Base-by-base conservation (phyloP, 345 rosid species). In the Capsella bursapastoris region DNA sequence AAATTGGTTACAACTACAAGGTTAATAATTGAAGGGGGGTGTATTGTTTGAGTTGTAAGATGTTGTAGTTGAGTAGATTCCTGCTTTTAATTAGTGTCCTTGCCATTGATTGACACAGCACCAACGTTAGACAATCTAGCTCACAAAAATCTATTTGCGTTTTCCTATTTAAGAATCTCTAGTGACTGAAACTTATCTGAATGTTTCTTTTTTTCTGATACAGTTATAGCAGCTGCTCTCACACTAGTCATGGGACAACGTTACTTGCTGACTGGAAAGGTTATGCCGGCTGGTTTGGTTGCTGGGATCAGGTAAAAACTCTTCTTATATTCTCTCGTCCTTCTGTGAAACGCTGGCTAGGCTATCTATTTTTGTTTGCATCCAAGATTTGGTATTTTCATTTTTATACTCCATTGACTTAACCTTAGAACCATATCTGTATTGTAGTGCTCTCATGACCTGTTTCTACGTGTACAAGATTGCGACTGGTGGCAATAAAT, bases 211-310 rank as follows among this genome's bases (percentile, higher is more conserved):
- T 43, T 64, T 37, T 60, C 25, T 51, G 14, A 28, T 71, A 70
- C 85, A 95, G 97, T 86, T 34, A 84, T 84, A 57, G 88, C 99
- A 9, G 93, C 87, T 1, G 68, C 57, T 11, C 85, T 95, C 72
- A 88, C 97, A 59, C 82, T 86, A 37, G 82, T 88, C 52, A 95
- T 95, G 99, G 97, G 92, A 49, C 93, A 88, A 44, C 97, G 97
- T 45, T 95, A 90, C 72, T 49, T 88, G 64, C 85, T 87, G 37
- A 95, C 99, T 45, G 85, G 89, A 13, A 92, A 92, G 85, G 80
- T 95, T 61, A 92, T 95, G 98, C 99, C 99, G 9, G 93, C 99
- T 69, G 99, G 94, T 73, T 61, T 95, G 61, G 83, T 95, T 43
- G 96, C 92, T 7, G 99, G 83, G 64, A 82, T 92, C 83, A 90